Conservation (phyloP, 2,329 filamentous ascomycete species). For the Penicillium sp. region DNA sequence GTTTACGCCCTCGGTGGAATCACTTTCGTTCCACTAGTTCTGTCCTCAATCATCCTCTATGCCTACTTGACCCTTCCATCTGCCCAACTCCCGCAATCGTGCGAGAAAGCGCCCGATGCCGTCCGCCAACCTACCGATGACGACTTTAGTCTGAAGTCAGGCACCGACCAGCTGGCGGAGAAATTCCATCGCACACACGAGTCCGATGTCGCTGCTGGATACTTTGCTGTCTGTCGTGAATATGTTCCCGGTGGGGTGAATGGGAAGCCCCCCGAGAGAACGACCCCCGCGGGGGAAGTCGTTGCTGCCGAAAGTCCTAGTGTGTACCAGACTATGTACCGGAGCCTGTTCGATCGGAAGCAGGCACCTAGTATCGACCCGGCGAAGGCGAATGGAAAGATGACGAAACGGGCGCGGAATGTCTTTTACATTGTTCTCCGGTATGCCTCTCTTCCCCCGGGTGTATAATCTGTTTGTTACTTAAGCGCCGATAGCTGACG, state of each 20-base stretch:
- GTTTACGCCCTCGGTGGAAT: conserved; percentile 78
- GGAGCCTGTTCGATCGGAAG: conserved; percentile 85
- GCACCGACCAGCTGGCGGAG: conserved; percentile 51
- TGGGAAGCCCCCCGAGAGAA: conserved; percentile 80
- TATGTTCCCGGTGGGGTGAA: conserved; percentile 87
- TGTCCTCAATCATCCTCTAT: conserved; percentile 55
- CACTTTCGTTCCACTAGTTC: conserved; percentile 70
- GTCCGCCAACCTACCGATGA: conserved; percentile 56
- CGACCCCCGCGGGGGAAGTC: conserved; percentile 68
- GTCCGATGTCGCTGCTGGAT: conserved; percentile 73
- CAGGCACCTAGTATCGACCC: conserved; percentile 48
- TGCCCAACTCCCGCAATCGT: conserved; percentile 23
- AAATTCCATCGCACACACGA: conserved; percentile 56
- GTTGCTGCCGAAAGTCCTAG: conserved; percentile 76
- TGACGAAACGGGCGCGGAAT: conserved; percentile 60
- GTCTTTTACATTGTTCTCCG: conserved; percentile 87
- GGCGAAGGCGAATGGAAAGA: conserved; percentile 43
- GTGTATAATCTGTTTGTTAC: not conserved
- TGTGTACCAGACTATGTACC: conserved; percentile 97
- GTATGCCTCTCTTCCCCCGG: conserved; percentile 41
- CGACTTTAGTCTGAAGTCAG: conserved; percentile 53
- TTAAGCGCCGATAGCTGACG: conserved; percentile 10
- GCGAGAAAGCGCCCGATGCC: conserved; percentile 30
- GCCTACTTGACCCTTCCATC: conserved; percentile 59
- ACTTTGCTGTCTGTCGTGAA: conserved; percentile 90